A percentile compares a stretch with the other conserved stretches of the same genome.
Conservation (phyloP, 1,284 basidiomycete species). For the Papiliotrema nemorosa region DNA sequence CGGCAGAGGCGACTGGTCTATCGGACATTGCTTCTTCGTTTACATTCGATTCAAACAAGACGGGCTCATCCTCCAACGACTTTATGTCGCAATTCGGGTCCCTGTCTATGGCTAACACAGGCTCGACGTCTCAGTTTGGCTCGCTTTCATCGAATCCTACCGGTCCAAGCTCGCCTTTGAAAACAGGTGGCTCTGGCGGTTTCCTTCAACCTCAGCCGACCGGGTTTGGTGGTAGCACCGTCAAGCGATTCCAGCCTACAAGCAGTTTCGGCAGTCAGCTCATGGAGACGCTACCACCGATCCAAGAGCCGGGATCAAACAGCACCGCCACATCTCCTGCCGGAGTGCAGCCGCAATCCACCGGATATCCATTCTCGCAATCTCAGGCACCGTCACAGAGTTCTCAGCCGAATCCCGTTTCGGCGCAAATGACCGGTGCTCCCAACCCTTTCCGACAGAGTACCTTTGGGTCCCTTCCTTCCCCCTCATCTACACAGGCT, state of each 20-base stretch:
- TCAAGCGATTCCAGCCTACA: constrained; percentile 88
- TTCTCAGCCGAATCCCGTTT: constrained; percentile 1
- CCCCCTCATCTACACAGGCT: background rate
- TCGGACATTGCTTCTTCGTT: constrained; percentile 45
- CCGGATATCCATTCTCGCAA: constrained; percentile 7
- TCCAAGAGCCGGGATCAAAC: constrained; percentile 20
- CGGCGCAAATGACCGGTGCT: constrained; percentile 52
- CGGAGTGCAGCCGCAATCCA: background rate
- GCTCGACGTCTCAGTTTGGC: constrained; percentile 5
- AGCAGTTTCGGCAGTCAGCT: constrained; percentile 81
- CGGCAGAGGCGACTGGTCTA: constrained; percentile 24
- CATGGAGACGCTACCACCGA: constrained; percentile 69
- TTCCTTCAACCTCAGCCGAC: constrained; percentile 70
- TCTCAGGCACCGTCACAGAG: background rate
- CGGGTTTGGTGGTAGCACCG: constrained; percentile 62
- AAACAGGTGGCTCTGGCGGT: constrained; percentile 14
- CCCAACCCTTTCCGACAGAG: constrained; percentile 42
- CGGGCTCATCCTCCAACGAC: constrained; percentile 15
- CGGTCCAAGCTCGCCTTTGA: constrained; percentile 12
- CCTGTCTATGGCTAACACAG: constrained; percentile 9
- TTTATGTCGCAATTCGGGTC: constrained; percentile 29
- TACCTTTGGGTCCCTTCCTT: constrained; percentile 6
- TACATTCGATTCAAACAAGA: constrained; percentile 17
- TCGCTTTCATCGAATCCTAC: constrained; percentile 9
- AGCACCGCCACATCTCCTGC: background rate